A percentile compares a stretch with the other conserved stretches of the same genome.
phyloP scores from a whole-genome alignment of 202 grass and related monocot genomes.

The Bolboschoenoplectus hybrid region DNA sequence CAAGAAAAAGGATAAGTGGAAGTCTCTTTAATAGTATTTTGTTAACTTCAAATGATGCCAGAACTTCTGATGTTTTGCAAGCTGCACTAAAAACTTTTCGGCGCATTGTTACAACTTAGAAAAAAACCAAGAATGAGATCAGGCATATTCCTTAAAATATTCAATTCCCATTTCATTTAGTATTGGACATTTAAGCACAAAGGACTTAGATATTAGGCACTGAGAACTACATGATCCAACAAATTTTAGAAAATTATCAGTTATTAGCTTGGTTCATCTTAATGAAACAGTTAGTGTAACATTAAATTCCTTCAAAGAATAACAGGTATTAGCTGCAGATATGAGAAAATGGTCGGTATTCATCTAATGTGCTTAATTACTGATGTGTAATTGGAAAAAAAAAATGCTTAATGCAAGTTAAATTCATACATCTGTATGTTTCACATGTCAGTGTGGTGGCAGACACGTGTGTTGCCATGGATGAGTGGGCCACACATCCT shows the following conservation, averaged over 20 bases:
- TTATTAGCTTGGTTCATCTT: constrained; percentile 11
- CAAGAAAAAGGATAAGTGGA: neutral
- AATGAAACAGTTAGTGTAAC: constrained; percentile 17
- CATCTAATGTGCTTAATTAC: neutral
- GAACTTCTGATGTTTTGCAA: constrained; percentile 1
- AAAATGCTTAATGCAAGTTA: constrained; percentile 16
- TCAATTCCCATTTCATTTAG: neutral
- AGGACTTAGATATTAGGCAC: neutral
- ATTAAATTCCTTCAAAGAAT: neutral
- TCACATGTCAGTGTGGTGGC: constrained; percentile 54
- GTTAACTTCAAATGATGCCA: neutral
- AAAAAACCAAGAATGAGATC: neutral
- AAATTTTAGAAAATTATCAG: constrained; percentile 18
- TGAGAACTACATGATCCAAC: neutral
- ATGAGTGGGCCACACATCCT: constrained; percentile 80
- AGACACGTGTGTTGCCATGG: constrained; percentile 90
- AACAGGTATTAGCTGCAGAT: neutral
- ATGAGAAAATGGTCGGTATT: constrained; percentile 4
- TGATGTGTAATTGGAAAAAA: constrained; percentile 12
- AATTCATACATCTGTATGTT: constrained; percentile 16
- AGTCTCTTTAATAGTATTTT: neutral
- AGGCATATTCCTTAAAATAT: neutral
- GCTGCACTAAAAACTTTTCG: neutral
- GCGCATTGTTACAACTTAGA: neutral
- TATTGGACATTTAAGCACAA: constrained; percentile 17